Evolutionary conservation across 192 early-diverging fungal genomes (phyloP).

Genomic region (Coemansia sp.): DNA sequence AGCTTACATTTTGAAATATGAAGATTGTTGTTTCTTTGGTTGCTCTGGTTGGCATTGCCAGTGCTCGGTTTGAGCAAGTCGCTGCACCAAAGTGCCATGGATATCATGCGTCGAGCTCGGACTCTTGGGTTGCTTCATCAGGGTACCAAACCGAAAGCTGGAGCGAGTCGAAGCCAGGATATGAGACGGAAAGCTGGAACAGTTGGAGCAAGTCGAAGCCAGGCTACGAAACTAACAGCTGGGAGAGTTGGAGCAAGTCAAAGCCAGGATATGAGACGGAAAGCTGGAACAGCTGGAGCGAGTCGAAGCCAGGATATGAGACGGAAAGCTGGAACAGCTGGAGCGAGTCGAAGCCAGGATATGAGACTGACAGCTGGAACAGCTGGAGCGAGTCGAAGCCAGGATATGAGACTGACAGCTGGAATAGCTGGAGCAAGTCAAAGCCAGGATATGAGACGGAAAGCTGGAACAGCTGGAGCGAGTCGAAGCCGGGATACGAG

Average conservation of each 20-base stretch:
- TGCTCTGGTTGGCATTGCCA: neutral
- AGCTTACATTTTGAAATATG: neutral
- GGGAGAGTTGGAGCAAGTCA: neutral
- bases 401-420: neutral
- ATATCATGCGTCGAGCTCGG: neutral
- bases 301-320: neutral
- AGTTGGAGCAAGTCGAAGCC: neutral
- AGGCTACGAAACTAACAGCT: neutral
- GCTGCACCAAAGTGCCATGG: no score
- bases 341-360: neutral
- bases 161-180: neutral
- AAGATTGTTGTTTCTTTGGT: conserved; percentile 17
- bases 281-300: neutral
- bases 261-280: neutral
- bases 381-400: neutral
- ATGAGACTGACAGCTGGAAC: neutral
- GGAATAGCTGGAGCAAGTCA: neutral
- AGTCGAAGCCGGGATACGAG: neutral
- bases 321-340: neutral
- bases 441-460: neutral
- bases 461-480: neutral
- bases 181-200: no score
- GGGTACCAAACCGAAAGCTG: neutral
- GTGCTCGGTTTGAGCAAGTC: neutral
- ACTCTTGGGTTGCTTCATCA: neutral